Evolutionary conservation across 768 basidiomycete species (phyloP), one percentile per base, ranked within the genome.

Genomic region (Lentinula edodes): DNA sequence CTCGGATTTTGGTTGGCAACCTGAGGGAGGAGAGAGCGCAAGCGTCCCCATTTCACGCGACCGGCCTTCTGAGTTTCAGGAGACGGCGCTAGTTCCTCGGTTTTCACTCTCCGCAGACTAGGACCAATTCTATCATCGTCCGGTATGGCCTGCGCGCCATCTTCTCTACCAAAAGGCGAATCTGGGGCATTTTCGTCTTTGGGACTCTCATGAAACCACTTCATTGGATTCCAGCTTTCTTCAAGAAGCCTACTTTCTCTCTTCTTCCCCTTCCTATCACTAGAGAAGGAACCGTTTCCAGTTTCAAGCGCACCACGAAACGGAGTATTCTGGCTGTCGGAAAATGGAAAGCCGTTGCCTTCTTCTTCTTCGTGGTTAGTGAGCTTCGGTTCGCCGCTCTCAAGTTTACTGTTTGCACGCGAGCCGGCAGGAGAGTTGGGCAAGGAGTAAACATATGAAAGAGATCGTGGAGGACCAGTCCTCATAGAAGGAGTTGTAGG

Each of bases 401-500:
- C 66, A 50, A 35, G 69, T 28, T 66, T 71, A 56, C 66, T 67
- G 41, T 69, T 69, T 32, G 68, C 62, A 9, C 66, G 68, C 2
- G 73, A 63, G 48, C 66, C 61, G 46, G 68, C 68, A 32, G 78
- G 73, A 0, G 85, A 80, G 18, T 70, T 72, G 1, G 84, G 76
- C 36, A 80, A 72, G 7, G 84, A 79, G 66, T 87, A 86, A 34
- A 81, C 80, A 68, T 83, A 88, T 2, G 88, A 88, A 32, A 90
- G 75, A 0, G 89, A 88, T 43, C 89, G 80, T 4, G 89, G 90
- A 36, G 89, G 88, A 12, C 89, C 90, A 4, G 89, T 90, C 56
- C 89, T 78, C 53, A 76, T 75, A 6, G 87, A 83, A 28, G 90
- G 89, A 0, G 87, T 85, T 53, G 76, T 66, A 36, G 73, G 73